phyloP scores from a whole-genome alignment of 805 yeast genomes.

The Barnettozyma vustinii region DNA sequence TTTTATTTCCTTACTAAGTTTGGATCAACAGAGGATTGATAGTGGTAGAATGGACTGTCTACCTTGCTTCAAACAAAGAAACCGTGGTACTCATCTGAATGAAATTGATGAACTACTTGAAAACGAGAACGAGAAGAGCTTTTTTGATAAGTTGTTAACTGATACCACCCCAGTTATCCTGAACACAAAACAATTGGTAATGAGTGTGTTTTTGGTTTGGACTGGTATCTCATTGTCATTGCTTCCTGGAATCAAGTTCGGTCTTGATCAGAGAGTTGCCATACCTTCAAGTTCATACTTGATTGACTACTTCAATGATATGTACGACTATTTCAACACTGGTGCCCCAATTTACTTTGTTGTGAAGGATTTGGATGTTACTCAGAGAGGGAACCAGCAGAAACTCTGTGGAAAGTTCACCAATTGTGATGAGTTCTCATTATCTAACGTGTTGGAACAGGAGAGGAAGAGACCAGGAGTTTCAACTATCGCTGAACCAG shows the following conservation, averaged over 20 bases:
- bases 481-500: conserved; percentile 74
- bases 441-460: conserved; percentile 78
- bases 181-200: conserved; percentile 39
- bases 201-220: conserved; percentile 54
- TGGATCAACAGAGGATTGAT: conserved; percentile 62
- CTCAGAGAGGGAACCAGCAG: conserved; percentile 58
- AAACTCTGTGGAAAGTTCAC: conserved; percentile 83
- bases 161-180: conserved; percentile 52
- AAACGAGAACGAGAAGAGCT: conserved; percentile 24
- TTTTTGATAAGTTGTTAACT: conserved; percentile 38
- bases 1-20: conserved; percentile 64
- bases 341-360: conserved; percentile 94
- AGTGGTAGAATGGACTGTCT: conserved; percentile 53
- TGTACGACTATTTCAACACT: conserved; percentile 65
- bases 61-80: conserved; percentile 43
- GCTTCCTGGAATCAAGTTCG: conserved; percentile 66
- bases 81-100: conserved; percentile 13
- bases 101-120: conserved; percentile 24
- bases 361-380: conserved; percentile 61
- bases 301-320: conserved; percentile 72
- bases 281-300: conserved; percentile 80
- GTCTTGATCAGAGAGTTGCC: conserved; percentile 87
- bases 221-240: conserved; percentile 63
- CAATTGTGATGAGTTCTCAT: conserved; percentile 71
- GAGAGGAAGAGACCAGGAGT: conserved; percentile 63